Conservation (phyloP, 169 alveolate species). For the Cryptosporidium ubiquitum region DNA sequence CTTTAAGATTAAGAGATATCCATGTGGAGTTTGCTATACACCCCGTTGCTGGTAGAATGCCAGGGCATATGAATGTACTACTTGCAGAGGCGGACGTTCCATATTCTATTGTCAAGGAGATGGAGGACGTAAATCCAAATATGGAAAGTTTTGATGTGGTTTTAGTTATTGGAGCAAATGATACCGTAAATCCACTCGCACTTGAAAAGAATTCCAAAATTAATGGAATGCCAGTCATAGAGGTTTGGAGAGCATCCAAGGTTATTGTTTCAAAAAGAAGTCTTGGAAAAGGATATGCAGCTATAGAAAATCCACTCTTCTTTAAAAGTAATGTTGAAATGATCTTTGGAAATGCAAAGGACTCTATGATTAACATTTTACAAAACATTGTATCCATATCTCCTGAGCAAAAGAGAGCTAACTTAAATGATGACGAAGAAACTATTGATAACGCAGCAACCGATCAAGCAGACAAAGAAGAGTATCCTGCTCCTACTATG, state of each 20-base stretch:
- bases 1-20: conserved; percentile 83
- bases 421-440: conserved; percentile 12
- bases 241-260: conserved; percentile 92
- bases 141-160: conserved; percentile 86
- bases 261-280: conserved; percentile 91
- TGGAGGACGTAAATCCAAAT: conserved; percentile 92
- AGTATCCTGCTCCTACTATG: conserved; percentile 64
- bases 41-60: conserved; percentile 98
- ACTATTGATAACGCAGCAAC: conserved; percentile 13
- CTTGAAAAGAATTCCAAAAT: conserved; percentile 88
- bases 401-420: conserved; percentile 27
- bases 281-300: conserved; percentile 94
- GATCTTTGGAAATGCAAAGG: conserved; percentile 92
- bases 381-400: conserved; percentile 9
- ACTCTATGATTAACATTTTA: conserved; percentile 42
- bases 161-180: conserved; percentile 95
- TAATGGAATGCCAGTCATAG: conserved; percentile 96
- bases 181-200: conserved; percentile 94
- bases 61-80: conserved; percentile 95
- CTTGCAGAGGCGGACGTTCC: conserved; percentile 96
- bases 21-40: conserved; percentile 94
- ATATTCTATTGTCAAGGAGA: conserved; percentile 91
- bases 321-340: conserved; percentile 86
- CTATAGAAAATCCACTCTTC: conserved; percentile 93
- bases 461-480: conserved; percentile 10